Percentiles rank a stretch among this genome's conserved stretches.
These are phyloP conservation scores for Trypanosoma platydactyli DNA, from an alignment of 208 protist species.

Conservation along the genomic window DNA sequence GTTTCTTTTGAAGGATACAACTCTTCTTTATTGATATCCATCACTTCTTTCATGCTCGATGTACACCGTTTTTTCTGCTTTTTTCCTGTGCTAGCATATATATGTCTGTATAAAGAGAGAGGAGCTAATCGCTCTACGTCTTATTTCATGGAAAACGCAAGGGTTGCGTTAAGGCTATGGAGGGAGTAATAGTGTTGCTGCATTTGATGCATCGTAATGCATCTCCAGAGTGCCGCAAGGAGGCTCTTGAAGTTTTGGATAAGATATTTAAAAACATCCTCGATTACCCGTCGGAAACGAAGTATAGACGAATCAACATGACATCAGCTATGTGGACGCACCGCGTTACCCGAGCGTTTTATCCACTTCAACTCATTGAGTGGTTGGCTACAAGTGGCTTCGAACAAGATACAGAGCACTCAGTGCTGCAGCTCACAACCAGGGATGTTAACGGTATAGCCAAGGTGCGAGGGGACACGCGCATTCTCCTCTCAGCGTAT, in stretches of 20 bases:
- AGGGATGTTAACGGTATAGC: background rate
- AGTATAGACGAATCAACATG: constrained; percentile 29
- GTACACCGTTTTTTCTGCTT: background rate
- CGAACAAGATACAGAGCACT: constrained; percentile 19
- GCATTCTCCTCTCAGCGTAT: constrained; percentile 14
- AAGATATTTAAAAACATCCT: constrained; percentile 28
- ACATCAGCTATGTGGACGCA: constrained; percentile 20
- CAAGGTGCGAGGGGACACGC: constrained; percentile 3
- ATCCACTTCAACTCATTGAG: constrained; percentile 23
- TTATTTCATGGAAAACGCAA: no score
- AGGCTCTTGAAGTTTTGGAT: constrained; percentile 24
- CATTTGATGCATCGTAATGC: constrained; percentile 22
- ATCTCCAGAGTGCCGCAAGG: constrained; percentile 15
- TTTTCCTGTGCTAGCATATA: background rate
- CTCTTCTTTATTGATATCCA: background rate
- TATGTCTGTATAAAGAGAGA: no score
- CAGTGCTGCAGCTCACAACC: constrained; percentile 15
- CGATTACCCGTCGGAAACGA: constrained; percentile 12
- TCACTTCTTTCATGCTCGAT: background rate
- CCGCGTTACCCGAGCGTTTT: constrained; percentile 20
- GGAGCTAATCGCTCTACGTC: no score
- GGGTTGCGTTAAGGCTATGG: background rate
- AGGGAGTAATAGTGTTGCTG: constrained; percentile 5
- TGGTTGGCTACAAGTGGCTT: constrained; percentile 27
- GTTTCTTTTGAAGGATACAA: no score